phyloP scores from a whole-genome alignment of 768 basidiomycete species.

The Leucogyrophana mollusca region DNA sequence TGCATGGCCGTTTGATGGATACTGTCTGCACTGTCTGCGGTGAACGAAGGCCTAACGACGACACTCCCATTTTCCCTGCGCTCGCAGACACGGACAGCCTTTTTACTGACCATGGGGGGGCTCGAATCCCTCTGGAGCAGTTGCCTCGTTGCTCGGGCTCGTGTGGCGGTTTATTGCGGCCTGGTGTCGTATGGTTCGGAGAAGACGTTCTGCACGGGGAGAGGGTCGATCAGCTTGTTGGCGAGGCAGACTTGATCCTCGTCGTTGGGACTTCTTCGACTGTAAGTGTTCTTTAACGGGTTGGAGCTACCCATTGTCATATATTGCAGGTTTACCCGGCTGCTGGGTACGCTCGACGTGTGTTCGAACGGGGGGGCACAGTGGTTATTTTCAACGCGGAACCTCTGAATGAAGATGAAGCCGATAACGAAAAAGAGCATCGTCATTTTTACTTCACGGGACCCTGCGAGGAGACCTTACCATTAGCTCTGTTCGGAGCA shows the following conservation, averaged over 20 bases:
- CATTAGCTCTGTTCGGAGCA: no score
- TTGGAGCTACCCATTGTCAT: background rate
- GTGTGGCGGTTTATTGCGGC: conserved; percentile 45
- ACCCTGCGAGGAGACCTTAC: no score
- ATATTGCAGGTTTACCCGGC: conserved; percentile 42
- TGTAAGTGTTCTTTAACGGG: conserved; percentile 26
- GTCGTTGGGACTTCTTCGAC: conserved; percentile 56
- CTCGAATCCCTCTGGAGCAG: conserved; percentile 32
- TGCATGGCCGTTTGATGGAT: conserved; percentile 26
- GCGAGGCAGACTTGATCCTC: conserved; percentile 46
- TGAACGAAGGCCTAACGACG: conserved; percentile 5
- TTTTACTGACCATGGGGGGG: conserved; percentile 14
- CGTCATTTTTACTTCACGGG: no score
- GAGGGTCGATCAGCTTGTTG: conserved; percentile 39
- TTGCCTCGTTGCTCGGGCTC: conserved; percentile 44
- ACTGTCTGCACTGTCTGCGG: conserved; percentile 20
- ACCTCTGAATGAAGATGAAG: no score
- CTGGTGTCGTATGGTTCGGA: conserved; percentile 61
- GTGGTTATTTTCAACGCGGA: conserved; percentile 44
- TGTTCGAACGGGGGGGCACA: conserved; percentile 35
- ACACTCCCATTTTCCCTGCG: conserved; percentile 14
- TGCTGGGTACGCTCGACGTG: conserved; percentile 35
- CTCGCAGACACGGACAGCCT: conserved; percentile 22
- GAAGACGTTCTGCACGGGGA: conserved; percentile 40
- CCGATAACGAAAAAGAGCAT: no score